A percentile compares a stretch with the other conserved stretches of the same genome.
Evolutionary conservation across 192 early-diverging fungal genomes (phyloP).

Genomic region (Diversispora eburnea): DNA sequence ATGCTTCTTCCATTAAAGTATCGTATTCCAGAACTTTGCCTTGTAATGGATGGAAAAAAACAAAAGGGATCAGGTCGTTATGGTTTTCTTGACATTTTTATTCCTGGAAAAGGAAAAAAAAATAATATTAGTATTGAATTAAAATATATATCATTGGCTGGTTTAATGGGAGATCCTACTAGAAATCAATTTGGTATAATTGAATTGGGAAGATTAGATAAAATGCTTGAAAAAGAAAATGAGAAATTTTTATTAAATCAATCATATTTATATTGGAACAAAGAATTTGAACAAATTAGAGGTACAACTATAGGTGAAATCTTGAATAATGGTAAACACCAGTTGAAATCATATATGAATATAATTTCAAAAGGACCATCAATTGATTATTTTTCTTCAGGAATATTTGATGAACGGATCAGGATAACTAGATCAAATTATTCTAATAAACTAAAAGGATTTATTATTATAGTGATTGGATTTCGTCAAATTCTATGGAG

Average conservation of each 20-base stretch:
- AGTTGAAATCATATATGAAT: neutral
- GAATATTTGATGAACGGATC: neutral
- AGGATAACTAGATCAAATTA: neutral
- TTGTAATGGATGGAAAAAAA: constrained; percentile 35
- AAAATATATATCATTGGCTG: constrained; percentile 3
- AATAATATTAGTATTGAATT: constrained; percentile 17
- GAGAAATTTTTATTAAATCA: neutral
- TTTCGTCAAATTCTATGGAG: neutral
- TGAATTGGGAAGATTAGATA: neutral
- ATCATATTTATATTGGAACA: neutral
- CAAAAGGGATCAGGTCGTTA: constrained; percentile 30
- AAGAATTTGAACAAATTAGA: neutral
- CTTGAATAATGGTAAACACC: neutral
- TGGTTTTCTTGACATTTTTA: constrained; percentile 33
- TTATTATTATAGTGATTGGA: neutral
- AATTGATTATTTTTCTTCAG: neutral
- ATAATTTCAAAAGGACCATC: neutral
- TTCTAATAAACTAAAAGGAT: neutral
- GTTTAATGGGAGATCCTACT: neutral
- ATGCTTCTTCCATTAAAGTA: constrained; percentile 26
- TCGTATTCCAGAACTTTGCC: constrained; percentile 35
- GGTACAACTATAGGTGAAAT: neutral
- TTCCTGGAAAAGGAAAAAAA: neutral
- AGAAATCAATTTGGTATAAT: neutral
- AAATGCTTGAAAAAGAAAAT: neutral